phyloP scores from a whole-genome alignment of 2,329 filamentous ascomycete genomes.

The Venturia oleaginea region DNA sequence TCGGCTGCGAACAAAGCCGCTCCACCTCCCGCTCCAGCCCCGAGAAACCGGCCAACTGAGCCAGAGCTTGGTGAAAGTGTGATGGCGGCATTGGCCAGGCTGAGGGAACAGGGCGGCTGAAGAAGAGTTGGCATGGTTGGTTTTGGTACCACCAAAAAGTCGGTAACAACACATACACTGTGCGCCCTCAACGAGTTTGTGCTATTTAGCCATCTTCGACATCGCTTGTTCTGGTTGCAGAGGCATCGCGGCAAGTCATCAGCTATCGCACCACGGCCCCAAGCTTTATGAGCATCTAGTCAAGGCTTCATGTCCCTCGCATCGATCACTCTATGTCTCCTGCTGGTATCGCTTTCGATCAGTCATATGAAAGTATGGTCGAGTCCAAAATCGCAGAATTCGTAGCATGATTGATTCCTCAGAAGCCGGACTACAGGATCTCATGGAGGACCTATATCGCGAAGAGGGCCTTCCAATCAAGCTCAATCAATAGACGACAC shows the following conservation, averaged over 20 bases:
- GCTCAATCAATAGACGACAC: not conserved
- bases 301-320: not conserved
- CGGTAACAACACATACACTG: not conserved
- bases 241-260: not conserved
- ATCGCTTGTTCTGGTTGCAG: too few species aligned
- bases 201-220: too few species aligned
- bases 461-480: not conserved
- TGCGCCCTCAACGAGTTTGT: not conserved
- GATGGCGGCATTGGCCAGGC: constrained; percentile 47
- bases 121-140: not conserved
- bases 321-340: not conserved
- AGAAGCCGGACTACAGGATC: not conserved
- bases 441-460: not conserved
- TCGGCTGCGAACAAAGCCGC: not conserved
- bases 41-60: constrained; percentile 19
- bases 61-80: constrained; percentile 47
- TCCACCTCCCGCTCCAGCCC: not conserved
- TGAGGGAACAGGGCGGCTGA: constrained; percentile 28
- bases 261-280: not conserved
- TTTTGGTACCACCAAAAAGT: not conserved
- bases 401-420: too few species aligned
- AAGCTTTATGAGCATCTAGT: not conserved
- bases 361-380: too few species aligned
- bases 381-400: too few species aligned
- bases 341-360: not conserved